phyloP scores from a whole-genome alignment of 129 eudicot species.

The Lonicera japonica region DNA sequence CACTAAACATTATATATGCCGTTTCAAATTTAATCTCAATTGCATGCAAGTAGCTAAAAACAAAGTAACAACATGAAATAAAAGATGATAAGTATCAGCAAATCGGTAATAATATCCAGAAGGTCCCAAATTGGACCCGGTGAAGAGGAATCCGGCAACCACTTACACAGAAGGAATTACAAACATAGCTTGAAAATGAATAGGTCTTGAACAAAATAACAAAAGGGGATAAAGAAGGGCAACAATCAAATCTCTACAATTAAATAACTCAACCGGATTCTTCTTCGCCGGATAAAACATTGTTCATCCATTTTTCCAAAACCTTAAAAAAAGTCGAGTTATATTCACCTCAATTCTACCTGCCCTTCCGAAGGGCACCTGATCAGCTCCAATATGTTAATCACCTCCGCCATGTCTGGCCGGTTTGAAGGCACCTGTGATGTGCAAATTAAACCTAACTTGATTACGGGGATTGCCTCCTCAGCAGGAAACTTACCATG shows the following conservation, averaged over 20 bases:
- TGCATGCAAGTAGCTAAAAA: neutral
- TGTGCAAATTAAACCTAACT: constrained; percentile 84
- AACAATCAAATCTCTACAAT: constrained; percentile 3
- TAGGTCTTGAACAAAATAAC: neutral
- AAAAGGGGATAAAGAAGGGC: constrained; percentile 5
- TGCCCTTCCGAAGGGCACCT: constrained; percentile 77
- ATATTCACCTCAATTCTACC: constrained; percentile 38
- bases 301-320: neutral
- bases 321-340: neutral
- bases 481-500: constrained; percentile 78
- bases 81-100: constrained; percentile 10
- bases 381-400: constrained; percentile 83
- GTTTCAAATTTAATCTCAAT: no score
- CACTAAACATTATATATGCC: no score
- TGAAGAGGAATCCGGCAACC: constrained; percentile 77
- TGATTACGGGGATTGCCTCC: constrained; percentile 80
- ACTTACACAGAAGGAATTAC: constrained; percentile 22
- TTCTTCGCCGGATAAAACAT: constrained; percentile 31
- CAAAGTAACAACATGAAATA: neutral
- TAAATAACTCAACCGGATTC: constrained; percentile 46
- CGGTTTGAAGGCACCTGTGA: constrained; percentile 96
- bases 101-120: constrained; percentile 18
- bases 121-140: constrained; percentile 45
- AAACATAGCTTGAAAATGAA: neutral
- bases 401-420: constrained; percentile 92